These are phyloP conservation scores for Naganishia vaughanmartiniae DNA, from an alignment of 768 basidiomycete genomes.

Conservation along the genomic window DNA sequence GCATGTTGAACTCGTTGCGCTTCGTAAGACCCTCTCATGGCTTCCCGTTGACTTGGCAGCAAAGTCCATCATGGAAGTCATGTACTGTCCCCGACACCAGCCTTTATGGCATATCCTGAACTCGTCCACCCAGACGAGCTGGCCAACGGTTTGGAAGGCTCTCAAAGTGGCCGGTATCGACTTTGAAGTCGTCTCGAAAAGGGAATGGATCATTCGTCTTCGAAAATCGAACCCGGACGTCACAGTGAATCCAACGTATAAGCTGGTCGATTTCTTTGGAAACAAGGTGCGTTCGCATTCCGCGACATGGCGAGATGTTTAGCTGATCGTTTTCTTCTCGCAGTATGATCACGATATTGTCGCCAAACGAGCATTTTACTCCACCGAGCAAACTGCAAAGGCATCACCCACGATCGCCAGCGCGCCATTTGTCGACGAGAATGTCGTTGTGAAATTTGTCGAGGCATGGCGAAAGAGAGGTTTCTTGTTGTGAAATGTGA, in stretches of 20 bases:
- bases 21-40: constrained; percentile 53
- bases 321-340: not conserved
- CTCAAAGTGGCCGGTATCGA: constrained; percentile 53
- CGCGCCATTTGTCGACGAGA: constrained; percentile 21
- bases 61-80: constrained; percentile 57
- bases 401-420: constrained; percentile 11
- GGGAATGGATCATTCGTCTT: constrained; percentile 54
- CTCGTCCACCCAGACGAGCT: constrained; percentile 48
- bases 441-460: constrained; percentile 24
- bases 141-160: constrained; percentile 55
- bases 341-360: constrained; percentile 27
- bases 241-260: constrained; percentile 55
- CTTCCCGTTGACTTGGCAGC: constrained; percentile 61
- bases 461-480: constrained; percentile 18
- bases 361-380: constrained; percentile 1
- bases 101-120: constrained; percentile 53
- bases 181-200: constrained; percentile 53
- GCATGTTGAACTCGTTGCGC: not conserved
- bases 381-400: constrained; percentile 16
- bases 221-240: constrained; percentile 53
- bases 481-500: constrained; percentile 2
- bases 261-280: constrained; percentile 49
- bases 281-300: constrained; percentile 30
- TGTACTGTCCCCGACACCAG: constrained; percentile 33
- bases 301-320: not conserved